These are phyloP conservation scores for Castanea crenata DNA, from an alignment of 306 rosid species.

Conservation along the genomic window DNA sequence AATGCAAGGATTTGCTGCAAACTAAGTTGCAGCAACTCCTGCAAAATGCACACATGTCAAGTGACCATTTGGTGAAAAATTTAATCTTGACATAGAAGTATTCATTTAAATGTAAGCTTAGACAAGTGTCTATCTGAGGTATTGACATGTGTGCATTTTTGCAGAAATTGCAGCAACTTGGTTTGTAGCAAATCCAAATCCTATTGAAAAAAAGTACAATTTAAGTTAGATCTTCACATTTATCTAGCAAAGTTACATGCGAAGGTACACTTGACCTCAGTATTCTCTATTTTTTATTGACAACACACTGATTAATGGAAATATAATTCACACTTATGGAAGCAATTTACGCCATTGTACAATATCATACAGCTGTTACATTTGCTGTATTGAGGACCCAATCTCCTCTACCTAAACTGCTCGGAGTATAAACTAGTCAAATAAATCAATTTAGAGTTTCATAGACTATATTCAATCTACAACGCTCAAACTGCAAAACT, in stretches of 20 bases:
- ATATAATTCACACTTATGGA: neutral
- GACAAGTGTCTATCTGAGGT: too few species aligned
- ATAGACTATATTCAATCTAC: neutral
- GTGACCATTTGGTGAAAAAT: too few species aligned
- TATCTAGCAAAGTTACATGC: neutral
- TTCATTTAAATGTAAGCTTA: too few species aligned
- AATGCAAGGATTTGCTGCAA: too few species aligned
- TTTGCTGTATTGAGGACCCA: neutral
- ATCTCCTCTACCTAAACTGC: neutral
- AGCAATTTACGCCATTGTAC: neutral
- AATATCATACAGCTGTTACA: neutral
- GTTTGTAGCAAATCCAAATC: too few species aligned
- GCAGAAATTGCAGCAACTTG: too few species aligned
- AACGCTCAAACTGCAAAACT: constrained; percentile 1
- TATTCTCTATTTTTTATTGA: neutral
- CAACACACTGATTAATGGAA: neutral
- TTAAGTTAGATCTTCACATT: neutral
- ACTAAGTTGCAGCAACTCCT: too few species aligned
- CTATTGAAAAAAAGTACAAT: too few species aligned
- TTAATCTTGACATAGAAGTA: too few species aligned
- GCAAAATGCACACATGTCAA: too few species aligned
- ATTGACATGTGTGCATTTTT: too few species aligned
- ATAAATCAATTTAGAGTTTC: too few species aligned
- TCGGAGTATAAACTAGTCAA: neutral
- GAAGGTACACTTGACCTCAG: neutral